Base-by-base conservation (phyloP, 345 rosid genomes). In the Eucalyptus marginata region DNA sequence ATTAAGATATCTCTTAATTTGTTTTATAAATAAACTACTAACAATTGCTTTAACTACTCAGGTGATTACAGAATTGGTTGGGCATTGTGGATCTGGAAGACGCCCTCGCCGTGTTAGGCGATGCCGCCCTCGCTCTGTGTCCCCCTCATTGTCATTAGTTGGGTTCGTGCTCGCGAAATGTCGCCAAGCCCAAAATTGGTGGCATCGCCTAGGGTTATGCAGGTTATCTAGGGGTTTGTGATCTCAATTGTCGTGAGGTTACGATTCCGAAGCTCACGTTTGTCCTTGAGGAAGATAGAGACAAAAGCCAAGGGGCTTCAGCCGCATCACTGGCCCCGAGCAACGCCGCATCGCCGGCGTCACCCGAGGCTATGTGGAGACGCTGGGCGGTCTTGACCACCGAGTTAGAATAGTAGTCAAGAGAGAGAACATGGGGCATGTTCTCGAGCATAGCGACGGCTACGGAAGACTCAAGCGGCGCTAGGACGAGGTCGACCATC, bases 221-320 rank as follows among this genome's bases (percentile, higher is more conserved):
- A 59, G 0, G 68, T 29, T 6, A 29, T 31, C 31, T 0, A 0
- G 2, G 68, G 68, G 4, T 29, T 27, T 12, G 4, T 12, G 68
- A 27, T 59, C 31, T 59, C 31, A 3, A 58, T 25, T 58, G 64
- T 58, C n/a, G n/a, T 58, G 64, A 25, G n/a, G 7, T 58, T 58
- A 58, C 13, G n/a, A 58, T 5, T 25, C 2, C 0, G n/a, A 0
- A 10, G 64, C 64, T 58, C 7, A 58, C 1, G 64, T 5, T 58
- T 25, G 64, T 58, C 64, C 64, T 58, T 58, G 64, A 58, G 13
- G 64, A 58, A 25, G 64, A 5, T 25, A 2, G 64, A 58, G 64
- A 58, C n/a, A 58, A 5, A 58, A 11, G 14, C n/a, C 1, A 0
- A 58, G n/a, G 27, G n/a, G n/a, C 64, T n/a, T 2, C 4, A 58